Conservation (phyloP, 2,329 filamentous ascomycete species). For the Sarocladiaceae sp. region DNA sequence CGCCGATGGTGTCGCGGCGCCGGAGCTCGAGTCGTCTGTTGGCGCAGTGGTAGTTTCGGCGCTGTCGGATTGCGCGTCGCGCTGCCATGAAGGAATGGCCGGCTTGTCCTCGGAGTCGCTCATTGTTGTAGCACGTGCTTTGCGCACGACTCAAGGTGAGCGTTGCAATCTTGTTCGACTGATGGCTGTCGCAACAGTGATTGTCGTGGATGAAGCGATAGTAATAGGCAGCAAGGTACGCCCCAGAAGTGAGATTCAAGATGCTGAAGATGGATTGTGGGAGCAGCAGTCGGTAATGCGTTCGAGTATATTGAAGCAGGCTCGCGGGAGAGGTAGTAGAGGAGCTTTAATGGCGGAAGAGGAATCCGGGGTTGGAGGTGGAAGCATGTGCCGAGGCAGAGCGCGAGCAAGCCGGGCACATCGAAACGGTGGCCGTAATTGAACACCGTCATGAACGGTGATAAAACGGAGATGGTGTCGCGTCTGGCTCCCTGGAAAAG, state of each 20-base stretch:
- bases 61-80: neutral
- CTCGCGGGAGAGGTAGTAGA: neutral
- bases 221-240: too few species aligned
- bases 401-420: neutral
- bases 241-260: too few species aligned
- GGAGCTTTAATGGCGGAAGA: neutral
- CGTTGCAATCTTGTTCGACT: too few species aligned
- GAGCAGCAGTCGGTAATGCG: too few species aligned
- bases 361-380: conserved; percentile 2
- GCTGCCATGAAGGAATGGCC: conserved; percentile 13
- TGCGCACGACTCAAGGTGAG: too few species aligned
- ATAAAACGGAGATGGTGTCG: neutral
- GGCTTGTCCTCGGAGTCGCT: conserved; percentile 11
- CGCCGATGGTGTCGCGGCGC: conserved; percentile 13
- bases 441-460: neutral
- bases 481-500: conserved; percentile 5
- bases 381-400: conserved; percentile 11
- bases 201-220: too few species aligned
- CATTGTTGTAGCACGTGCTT: conserved; percentile 8
- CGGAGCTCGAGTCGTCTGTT: neutral
- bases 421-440: neutral
- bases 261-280: too few species aligned
- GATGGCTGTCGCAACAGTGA: too few species aligned
- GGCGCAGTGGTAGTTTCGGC: neutral
- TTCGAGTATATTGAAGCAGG: too few species aligned